A percentile compares a stretch with the other conserved stretches of the same genome.
These are phyloP conservation scores for Lomentospora prolificans DNA, from an alignment of 2,329 filamentous ascomycete species.

Conservation along the genomic window DNA sequence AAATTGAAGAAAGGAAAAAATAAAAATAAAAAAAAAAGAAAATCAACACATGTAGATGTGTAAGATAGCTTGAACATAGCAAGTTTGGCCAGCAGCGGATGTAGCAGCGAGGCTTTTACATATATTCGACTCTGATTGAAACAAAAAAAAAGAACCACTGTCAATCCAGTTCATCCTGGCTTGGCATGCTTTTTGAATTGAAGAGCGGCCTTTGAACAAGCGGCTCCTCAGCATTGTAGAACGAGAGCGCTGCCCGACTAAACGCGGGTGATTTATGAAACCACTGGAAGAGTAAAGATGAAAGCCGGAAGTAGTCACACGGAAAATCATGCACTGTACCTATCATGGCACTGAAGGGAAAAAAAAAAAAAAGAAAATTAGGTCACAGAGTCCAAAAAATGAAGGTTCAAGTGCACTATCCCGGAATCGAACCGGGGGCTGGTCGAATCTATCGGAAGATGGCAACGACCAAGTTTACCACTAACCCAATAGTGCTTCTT, in stretches of 20 bases:
- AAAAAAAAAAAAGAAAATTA: not conserved
- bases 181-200: too few species aligned
- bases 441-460: not conserved
- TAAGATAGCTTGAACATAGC: not conserved
- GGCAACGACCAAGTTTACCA: slow-evolving; percentile 3
- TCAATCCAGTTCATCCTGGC: too few species aligned
- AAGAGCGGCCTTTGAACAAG: too few species aligned
- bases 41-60: not conserved
- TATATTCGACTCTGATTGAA: not conserved
- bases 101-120: not conserved
- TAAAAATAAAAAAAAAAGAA: not conserved
- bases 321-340: too few species aligned
- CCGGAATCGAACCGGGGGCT: slow-evolving; percentile 3
- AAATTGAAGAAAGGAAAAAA: not conserved
- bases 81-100: not conserved
- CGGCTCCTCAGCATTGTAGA: too few species aligned
- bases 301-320: too few species aligned
- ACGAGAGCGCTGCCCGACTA: too few species aligned
- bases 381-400: too few species aligned
- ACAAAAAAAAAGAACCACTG: not conserved
- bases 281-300: too few species aligned
- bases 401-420: not conserved
- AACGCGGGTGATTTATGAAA: too few species aligned
- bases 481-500: slow-evolving; percentile 1
- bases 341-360: not conserved